Evolutionary conservation across 257 asterid species (phyloP).

Genomic region (Craterostigma plantagineum): DNA sequence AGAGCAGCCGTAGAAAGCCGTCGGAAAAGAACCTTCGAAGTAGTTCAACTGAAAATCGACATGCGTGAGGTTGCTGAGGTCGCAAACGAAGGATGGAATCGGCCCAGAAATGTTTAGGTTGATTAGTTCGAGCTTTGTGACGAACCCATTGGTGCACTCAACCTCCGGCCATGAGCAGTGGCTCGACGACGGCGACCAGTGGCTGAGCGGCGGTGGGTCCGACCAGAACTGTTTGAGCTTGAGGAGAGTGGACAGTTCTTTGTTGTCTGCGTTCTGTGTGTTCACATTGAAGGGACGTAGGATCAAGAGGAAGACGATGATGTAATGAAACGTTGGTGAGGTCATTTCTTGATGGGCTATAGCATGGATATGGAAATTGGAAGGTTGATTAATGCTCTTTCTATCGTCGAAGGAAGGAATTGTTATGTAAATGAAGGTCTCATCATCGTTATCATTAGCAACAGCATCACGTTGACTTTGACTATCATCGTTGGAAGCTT

Average conservation of each 20-base stretch:
- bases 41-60: slow-evolving; percentile 25
- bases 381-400: too few relatives aligned
- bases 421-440: too few relatives aligned
- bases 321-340: slow-evolving; percentile 3
- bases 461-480: too few relatives aligned
- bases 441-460: too few relatives aligned
- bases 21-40: slow-evolving; percentile 32
- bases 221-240: slow-evolving; percentile 38
- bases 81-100: slow-evolving; percentile 33
- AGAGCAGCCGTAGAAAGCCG: slow-evolving; percentile 24
- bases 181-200: slow-evolving; percentile 41
- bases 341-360: too few relatives aligned
- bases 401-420: too few relatives aligned
- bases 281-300: slow-evolving; percentile 23
- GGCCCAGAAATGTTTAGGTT: slow-evolving; percentile 12
- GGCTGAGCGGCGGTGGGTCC: slow-evolving; percentile 29
- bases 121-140: slow-evolving; percentile 19
- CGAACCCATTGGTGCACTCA: slow-evolving; percentile 30
- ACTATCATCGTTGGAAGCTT: too few relatives aligned
- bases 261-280: slow-evolving; percentile 19
- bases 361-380: too few relatives aligned
- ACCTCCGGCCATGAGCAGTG: slow-evolving; percentile 75
- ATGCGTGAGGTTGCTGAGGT: slow-evolving; percentile 29
- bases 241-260: slow-evolving; percentile 39
- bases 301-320: slow-evolving; percentile 16